These are phyloP conservation scores for Gymnopilus junonius DNA, from an alignment of 768 basidiomycete genomes.

Conservation along the genomic window DNA sequence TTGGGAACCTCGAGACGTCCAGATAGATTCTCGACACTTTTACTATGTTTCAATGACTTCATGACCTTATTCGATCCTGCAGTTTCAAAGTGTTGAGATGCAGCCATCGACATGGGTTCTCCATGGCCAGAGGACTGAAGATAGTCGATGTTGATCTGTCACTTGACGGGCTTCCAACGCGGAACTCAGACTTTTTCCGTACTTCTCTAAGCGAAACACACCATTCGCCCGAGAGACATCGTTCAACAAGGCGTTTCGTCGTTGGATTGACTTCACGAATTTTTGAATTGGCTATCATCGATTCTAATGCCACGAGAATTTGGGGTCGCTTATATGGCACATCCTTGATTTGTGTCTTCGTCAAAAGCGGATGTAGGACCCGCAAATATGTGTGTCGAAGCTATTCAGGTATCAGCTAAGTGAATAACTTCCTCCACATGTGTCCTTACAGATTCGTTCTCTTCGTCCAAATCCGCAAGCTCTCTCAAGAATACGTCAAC, in stretches of 20 bases:
- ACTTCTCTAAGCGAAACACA: slow-evolving; percentile 67
- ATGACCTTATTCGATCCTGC: slow-evolving; percentile 41
- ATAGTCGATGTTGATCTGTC: slow-evolving; percentile 45
- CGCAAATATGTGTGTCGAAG: slow-evolving; percentile 96
- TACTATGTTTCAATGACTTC: slow-evolving; percentile 58
- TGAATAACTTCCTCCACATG: not conserved
- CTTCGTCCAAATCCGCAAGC: slow-evolving; percentile 88
- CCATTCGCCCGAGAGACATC: slow-evolving; percentile 90
- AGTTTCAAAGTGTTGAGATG: slow-evolving; percentile 37
- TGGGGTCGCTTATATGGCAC: slow-evolving; percentile 92
- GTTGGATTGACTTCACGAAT: slow-evolving; percentile 87
- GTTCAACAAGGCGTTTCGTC: slow-evolving; percentile 88
- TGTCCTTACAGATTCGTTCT: slow-evolving; percentile 85
- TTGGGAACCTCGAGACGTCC: slow-evolving; percentile 30
- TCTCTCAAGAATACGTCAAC: slow-evolving; percentile 99
- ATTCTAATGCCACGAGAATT: slow-evolving; percentile 83
- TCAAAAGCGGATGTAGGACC: slow-evolving; percentile 93
- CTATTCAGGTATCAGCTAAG: slow-evolving; percentile 36
- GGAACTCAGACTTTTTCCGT: slow-evolving; percentile 25
- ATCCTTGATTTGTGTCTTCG: slow-evolving; percentile 87
- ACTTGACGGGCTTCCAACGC: slow-evolving; percentile 47
- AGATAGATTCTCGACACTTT: slow-evolving; percentile 34
- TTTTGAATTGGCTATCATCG: slow-evolving; percentile 69
- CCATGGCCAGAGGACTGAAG: slow-evolving; percentile 36
- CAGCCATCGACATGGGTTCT: slow-evolving; percentile 30